A percentile compares a stretch with the other conserved stretches of the same genome.
These are phyloP conservation scores for Penicillium janthinellum DNA, from an alignment of 2,329 filamentous ascomycete genomes.

Conservation along the genomic window DNA sequence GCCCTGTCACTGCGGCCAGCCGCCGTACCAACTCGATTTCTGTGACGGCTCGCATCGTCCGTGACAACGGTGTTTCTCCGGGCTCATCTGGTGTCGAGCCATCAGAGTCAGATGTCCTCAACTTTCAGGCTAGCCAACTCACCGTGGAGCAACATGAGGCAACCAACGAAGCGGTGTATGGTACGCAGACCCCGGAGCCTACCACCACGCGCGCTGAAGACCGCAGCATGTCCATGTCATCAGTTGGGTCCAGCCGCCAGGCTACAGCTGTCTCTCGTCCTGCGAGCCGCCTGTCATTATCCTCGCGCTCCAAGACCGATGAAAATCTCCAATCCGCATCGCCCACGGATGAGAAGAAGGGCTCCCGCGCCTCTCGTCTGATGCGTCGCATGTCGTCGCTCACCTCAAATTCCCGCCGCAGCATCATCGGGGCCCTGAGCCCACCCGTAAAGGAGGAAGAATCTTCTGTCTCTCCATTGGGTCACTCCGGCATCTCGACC, in stretches of 20 bases:
- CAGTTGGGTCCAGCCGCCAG: slow-evolving; percentile 40
- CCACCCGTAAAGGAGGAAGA: slow-evolving; percentile 42
- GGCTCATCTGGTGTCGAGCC: slow-evolving; percentile 30
- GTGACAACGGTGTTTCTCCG: slow-evolving; percentile 56
- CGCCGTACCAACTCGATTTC: slow-evolving; percentile 71
- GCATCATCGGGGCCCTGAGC: slow-evolving; percentile 42
- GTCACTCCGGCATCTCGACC: slow-evolving; percentile 41
- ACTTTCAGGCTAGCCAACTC: slow-evolving; percentile 59
- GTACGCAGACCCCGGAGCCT: slow-evolving; percentile 21
- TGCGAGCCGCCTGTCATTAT: slow-evolving; percentile 44
- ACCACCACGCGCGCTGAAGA: slow-evolving; percentile 29
- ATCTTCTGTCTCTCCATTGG: slow-evolving; percentile 5
- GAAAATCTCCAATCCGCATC: slow-evolving; percentile 32
- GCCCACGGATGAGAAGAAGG: slow-evolving; percentile 54
- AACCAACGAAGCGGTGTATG: slow-evolving; percentile 35
- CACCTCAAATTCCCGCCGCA: slow-evolving; percentile 54
- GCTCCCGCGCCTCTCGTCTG: slow-evolving; percentile 61
- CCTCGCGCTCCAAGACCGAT: slow-evolving; percentile 43
- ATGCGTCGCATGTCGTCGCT: slow-evolving; percentile 68
- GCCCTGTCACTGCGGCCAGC: slow-evolving; percentile 25
- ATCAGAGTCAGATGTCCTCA: slow-evolving; percentile 39
- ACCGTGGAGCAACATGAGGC: slow-evolving; percentile 68
- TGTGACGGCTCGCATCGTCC: slow-evolving; percentile 80
- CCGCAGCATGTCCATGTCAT: slow-evolving; percentile 45
- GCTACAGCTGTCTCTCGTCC: slow-evolving; percentile 36